Evolutionary conservation across 2,329 filamentous ascomycete species (phyloP), one percentile per base, ranked within the genome.

Genomic region (Alternaria gansuensis): DNA sequence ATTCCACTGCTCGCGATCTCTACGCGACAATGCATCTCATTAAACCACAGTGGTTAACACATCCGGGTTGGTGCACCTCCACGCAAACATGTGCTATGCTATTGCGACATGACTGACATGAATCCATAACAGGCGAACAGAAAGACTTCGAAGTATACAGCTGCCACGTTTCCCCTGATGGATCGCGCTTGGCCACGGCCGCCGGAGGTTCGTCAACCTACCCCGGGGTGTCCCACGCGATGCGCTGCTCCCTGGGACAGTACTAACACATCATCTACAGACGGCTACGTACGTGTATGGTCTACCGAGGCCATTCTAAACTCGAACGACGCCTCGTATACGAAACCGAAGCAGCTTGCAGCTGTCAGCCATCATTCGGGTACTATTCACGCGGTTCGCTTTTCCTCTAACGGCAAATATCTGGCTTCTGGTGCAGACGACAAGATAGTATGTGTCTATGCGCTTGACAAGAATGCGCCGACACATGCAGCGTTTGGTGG

Each of bases 111-210:
- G 53, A 41, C 68, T 71, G 49, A 74, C 65, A 50, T 28, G 37
- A 53, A n/a, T 53, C 50, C 56, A 54, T 51, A 55, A 50, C 71
- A 92, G 90, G 94, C 77, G 95, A 99, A 82, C 92, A 96, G 78
- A 98, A 97, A 77, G 93, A 98, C 77, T 96, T 96, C 75, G 95
- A 99, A 80, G 94, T 98, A 67, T 99, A 98, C 82, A 97, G 92
- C 81, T 98, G 94, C 78, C 92, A 98, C 83, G 88, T 99, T 65
- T 99, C 95, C 28, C 92, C 95, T 13, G 95, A 99, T 81, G 95
- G 94, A 67, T 90, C 88, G 74, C 88, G 95, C 65, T 85, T 99
- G 57, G 95, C 94, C 48, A 98, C 95, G 21, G 95, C 94, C 62
- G 95, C 93, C 71, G 94, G 95, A 85, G 90, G 90, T 93, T 82